Evolutionary conservation across 192 early-diverging fungal genomes (phyloP).

Genomic region (Backusella psychrophila): DNA sequence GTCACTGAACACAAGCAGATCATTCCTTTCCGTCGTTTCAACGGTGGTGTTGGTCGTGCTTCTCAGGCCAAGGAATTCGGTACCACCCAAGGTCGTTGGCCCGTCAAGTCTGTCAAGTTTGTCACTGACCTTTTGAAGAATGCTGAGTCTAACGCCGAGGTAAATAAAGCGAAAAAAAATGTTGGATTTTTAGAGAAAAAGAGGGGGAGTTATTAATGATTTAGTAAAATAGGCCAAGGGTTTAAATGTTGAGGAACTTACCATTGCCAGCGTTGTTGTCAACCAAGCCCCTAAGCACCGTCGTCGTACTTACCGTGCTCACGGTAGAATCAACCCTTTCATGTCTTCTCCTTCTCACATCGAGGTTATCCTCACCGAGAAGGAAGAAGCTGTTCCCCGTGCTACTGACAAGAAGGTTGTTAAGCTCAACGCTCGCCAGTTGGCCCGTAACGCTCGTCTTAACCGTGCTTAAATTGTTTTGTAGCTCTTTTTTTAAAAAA

Average conservation of each 20-base stretch:
- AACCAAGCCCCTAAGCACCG: constrained; percentile 98
- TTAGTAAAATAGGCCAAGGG: constrained; percentile 69
- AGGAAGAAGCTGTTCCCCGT: constrained; percentile 74
- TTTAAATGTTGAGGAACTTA: constrained; percentile 82
- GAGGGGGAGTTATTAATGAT: not conserved
- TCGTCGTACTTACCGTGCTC: constrained; percentile 96
- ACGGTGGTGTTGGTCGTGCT: constrained; percentile 94
- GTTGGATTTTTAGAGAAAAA: not conserved
- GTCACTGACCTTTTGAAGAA: constrained; percentile 94
- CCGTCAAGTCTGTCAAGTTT: constrained; percentile 94
- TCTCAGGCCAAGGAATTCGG: constrained; percentile 96
- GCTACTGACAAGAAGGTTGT: constrained; percentile 57
- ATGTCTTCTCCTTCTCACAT: constrained; percentile 95
- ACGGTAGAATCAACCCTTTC: constrained; percentile 96
- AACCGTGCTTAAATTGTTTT: constrained; percentile 29
- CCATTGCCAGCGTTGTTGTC: constrained; percentile 94
- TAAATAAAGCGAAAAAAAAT: constrained; percentile 22
- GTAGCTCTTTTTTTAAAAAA: constrained; percentile 4
- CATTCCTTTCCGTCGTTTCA: constrained; percentile 96
- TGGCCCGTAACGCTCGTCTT: constrained; percentile 49
- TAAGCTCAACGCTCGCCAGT: constrained; percentile 54
- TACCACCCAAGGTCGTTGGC: constrained; percentile 93
- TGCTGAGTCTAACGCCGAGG: constrained; percentile 96
- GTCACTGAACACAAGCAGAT: constrained; percentile 97
- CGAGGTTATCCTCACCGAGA: constrained; percentile 92